A percentile compares a stretch with the other conserved stretches of the same genome.
Conservation (phyloP, 73 alveolate genomes). For the Paramecium bursaria region DNA sequence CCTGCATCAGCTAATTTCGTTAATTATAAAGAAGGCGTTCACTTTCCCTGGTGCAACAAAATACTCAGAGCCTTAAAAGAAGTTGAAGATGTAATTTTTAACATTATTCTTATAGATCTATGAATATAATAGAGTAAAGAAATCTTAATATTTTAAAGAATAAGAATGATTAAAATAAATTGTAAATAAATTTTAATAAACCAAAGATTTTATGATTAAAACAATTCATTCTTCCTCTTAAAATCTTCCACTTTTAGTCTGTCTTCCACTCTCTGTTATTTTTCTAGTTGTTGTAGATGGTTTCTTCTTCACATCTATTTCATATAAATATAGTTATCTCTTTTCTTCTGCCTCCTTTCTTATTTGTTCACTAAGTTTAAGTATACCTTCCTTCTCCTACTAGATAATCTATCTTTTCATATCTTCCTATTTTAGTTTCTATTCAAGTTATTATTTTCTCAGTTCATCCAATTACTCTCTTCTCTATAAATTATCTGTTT, state of each 20-base stretch:
- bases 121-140: too few species aligned
- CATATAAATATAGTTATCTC: slow-evolving; percentile 16
- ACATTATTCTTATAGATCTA: too few species aligned
- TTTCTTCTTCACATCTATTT: slow-evolving; percentile 45
- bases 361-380: slow-evolving; percentile 47
- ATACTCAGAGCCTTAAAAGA: slow-evolving; percentile 73
- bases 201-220: too few species aligned
- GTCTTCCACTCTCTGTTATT: too few species aligned
- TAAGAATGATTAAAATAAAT: too few species aligned
- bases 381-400: slow-evolving; percentile 27
- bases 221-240: too few species aligned
- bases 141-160: too few species aligned
- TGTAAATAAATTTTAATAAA: too few species aligned
- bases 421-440: background rate
- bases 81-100: slow-evolving; percentile 65
- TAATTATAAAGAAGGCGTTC: slow-evolving; percentile 71
- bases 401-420: background rate
- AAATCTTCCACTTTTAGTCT: too few species aligned
- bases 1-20: slow-evolving; percentile 71
- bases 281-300: too few species aligned
- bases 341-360: slow-evolving; percentile 57
- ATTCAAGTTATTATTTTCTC: slow-evolving; percentile 27
- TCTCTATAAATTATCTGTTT: slow-evolving; percentile 13
- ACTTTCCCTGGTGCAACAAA: slow-evolving; percentile 70
- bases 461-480: slow-evolving; percentile 35